These are phyloP conservation scores for Pleurotus ostreatus DNA, from an alignment of 768 basidiomycete species.

Conservation along the genomic window DNA sequence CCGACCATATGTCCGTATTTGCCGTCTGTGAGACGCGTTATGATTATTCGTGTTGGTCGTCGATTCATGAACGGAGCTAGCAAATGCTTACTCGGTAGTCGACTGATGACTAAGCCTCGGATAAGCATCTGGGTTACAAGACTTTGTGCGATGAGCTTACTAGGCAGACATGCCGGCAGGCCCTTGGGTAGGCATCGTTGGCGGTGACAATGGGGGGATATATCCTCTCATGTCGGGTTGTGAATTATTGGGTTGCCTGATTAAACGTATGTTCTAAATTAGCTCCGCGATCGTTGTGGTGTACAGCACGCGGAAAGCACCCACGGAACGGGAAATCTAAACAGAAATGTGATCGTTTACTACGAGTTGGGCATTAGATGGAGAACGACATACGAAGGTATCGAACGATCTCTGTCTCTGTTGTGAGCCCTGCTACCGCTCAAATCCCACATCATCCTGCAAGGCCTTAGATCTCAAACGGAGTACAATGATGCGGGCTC, in stretches of 20 bases:
- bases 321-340: conserved; percentile 1
- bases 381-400: background rate
- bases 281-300: no score
- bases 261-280: no score
- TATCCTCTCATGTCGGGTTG: background rate
- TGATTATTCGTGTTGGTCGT: no score
- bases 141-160: no score
- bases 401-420: background rate
- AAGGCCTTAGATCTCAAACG: background rate
- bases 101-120: no score
- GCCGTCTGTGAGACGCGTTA: no score
- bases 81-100: no score
- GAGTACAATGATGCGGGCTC: background rate
- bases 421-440: background rate
- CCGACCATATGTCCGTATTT: background rate
- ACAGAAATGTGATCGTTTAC: background rate
- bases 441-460: conserved; percentile 10
- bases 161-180: background rate
- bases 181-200: background rate
- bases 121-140: no score
- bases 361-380: background rate
- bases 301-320: background rate
- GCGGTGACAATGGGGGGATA: background rate
- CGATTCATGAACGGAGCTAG: no score
- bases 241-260: background rate